These are phyloP conservation scores for Colletotrichum navitas DNA, from an alignment of 2,329 filamentous ascomycete genomes.

Conservation along the genomic window DNA sequence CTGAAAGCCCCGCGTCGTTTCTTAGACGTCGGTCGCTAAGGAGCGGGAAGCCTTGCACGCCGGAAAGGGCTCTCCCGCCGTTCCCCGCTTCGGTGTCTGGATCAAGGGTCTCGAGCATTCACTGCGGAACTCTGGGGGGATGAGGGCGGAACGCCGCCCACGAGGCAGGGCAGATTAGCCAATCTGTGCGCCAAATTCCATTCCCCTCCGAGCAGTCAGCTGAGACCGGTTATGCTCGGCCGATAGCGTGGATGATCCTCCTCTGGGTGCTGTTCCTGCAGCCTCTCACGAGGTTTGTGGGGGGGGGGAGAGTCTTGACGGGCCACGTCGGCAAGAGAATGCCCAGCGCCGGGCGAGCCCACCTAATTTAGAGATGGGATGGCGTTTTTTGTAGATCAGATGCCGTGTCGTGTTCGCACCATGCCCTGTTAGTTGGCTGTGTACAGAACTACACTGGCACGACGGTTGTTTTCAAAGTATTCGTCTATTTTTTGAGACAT, in stretches of 20 bases:
- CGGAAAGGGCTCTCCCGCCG: slow-evolving; percentile 7
- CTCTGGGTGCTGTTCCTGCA: neutral
- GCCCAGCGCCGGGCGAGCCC: neutral
- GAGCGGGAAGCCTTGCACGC: slow-evolving; percentile 3
- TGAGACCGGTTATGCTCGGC: slow-evolving; percentile 5
- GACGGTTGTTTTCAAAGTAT: neutral
- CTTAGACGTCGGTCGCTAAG: slow-evolving; percentile 8
- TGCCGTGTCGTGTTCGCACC: neutral
- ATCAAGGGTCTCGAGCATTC: slow-evolving; percentile 5
- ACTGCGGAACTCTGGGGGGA: slow-evolving; percentile 33
- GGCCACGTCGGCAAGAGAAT: slow-evolving; percentile 1
- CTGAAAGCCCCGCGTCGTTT: slow-evolving; percentile 16
- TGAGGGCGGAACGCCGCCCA: slow-evolving; percentile 16
- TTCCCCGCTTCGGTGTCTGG: slow-evolving; percentile 20
- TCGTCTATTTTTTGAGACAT: neutral
- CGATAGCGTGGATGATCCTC: neutral
- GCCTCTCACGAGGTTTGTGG: neutral
- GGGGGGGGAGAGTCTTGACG: slow-evolving; percentile 2
- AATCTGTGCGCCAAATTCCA: slow-evolving; percentile 22
- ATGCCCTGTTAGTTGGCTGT: neutral
- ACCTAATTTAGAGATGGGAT: too few species aligned
- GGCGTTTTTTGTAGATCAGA: neutral
- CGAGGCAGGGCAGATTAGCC: slow-evolving; percentile 5
- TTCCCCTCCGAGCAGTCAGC: neutral
- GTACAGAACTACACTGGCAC: neutral